Conservation (phyloP, 257 asterid species). For the Knoxia roxburghii region DNA sequence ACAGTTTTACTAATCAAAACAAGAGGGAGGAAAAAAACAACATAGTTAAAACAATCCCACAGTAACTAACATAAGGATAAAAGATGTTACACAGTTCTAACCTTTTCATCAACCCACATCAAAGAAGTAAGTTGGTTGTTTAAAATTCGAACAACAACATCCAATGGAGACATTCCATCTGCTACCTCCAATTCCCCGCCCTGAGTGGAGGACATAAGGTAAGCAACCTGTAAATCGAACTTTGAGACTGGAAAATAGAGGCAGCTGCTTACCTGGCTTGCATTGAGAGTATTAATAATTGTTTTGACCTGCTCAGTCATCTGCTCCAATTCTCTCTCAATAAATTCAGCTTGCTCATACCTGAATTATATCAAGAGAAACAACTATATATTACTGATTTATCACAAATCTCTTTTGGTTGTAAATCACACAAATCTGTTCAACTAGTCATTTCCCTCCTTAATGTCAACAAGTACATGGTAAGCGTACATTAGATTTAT, state of each 20-base stretch:
- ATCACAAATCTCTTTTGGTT: neutral
- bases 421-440: neutral
- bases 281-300: constrained; percentile 65
- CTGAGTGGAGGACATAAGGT: constrained; percentile 27
- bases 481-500: neutral
- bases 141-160: constrained; percentile 75
- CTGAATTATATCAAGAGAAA: constrained; percentile 33
- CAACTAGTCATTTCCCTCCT: neutral
- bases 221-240: constrained; percentile 8
- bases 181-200: constrained; percentile 85
- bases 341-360: constrained; percentile 83
- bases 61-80: no score
- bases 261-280: constrained; percentile 54
- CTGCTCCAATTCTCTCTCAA: constrained; percentile 78
- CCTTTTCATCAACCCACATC: constrained; percentile 98
- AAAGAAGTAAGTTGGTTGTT: constrained; percentile 90
- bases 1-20: neutral
- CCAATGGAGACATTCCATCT: constrained; percentile 78
- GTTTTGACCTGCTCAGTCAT: constrained; percentile 84
- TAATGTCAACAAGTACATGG: neutral
- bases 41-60: no score
- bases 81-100: constrained; percentile 20
- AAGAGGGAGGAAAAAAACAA: neutral
- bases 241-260: neutral
- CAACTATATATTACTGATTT: neutral